Conservation (phyloP, 495 filamentous ascomycete genomes). For the Hypoxylon fuscum region DNA sequence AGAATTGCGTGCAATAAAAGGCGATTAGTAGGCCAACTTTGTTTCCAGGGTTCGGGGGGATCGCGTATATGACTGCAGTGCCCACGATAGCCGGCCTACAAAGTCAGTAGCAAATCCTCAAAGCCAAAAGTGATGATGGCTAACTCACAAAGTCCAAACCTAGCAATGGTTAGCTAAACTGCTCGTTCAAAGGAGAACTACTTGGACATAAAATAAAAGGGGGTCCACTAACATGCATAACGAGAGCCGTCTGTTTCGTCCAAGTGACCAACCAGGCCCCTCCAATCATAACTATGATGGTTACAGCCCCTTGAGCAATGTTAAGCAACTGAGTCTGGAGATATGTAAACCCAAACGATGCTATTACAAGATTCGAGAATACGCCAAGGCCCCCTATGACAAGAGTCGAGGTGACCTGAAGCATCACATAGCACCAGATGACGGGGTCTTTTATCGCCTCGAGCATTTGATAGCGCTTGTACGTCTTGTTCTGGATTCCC, state of each 20-base stretch:
- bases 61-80: constrained; percentile 55
- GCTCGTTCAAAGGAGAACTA: constrained; percentile 59
- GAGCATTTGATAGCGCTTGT: constrained; percentile 46
- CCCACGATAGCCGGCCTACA: constrained; percentile 46
- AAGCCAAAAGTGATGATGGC: constrained; percentile 1
- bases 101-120: not conserved
- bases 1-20: constrained; percentile 55
- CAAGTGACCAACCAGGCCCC: constrained; percentile 64
- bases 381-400: constrained; percentile 66
- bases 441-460: constrained; percentile 57
- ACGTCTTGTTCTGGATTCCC: constrained; percentile 67
- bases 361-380: constrained; percentile 65
- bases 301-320: constrained; percentile 68
- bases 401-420: constrained; percentile 65
- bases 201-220: too few species aligned
- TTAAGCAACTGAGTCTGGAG: constrained; percentile 57
- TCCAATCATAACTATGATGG: constrained; percentile 63
- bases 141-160: constrained; percentile 41
- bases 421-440: constrained; percentile 44
- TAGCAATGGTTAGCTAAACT: constrained; percentile 51
- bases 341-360: constrained; percentile 48
- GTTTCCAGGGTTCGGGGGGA: constrained; percentile 43
- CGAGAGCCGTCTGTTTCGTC: constrained; percentile 61
- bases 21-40: constrained; percentile 52
- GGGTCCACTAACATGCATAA: constrained; percentile 60